These are phyloP conservation scores for Cardamine resedifolia DNA, from an alignment of 345 rosid genomes.

Conservation along the genomic window DNA sequence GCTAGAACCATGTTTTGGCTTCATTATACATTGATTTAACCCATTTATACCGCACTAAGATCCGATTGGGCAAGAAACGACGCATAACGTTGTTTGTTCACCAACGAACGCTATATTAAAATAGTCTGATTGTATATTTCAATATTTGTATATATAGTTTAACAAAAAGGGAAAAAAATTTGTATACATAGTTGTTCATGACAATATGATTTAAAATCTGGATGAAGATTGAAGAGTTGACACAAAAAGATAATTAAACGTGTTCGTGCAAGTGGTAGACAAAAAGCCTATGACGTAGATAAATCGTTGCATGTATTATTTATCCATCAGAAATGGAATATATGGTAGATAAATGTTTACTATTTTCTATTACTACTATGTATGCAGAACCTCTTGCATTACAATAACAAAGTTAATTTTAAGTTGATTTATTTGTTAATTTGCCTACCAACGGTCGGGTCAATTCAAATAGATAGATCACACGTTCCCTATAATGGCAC, in stretches of 20 bases:
- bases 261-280: slow-evolving; percentile 27
- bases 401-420: neutral
- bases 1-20: neutral
- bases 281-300: slow-evolving; percentile 27
- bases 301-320: slow-evolving; percentile 18
- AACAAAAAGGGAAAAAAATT: too few species aligned
- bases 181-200: neutral
- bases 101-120: neutral
- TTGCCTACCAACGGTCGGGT: slow-evolving; percentile 34
- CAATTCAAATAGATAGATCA: slow-evolving; percentile 34
- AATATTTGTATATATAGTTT: neutral
- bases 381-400: slow-evolving; percentile 2
- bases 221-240: slow-evolving; percentile 11
- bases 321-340: slow-evolving; percentile 16
- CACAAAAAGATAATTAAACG: neutral
- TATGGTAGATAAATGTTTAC: neutral
- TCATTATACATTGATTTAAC: neutral
- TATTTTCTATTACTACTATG: neutral
- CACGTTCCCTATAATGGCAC: slow-evolving; percentile 29
- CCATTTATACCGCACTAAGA: neutral
- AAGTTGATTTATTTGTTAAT: slow-evolving; percentile 16
- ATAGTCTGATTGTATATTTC: neutral
- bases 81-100: neutral
- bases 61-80: neutral
- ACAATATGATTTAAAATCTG: neutral